Evolutionary conservation across 1,284 basidiomycete species (phyloP), one percentile per base, ranked within the genome.

Genomic region (Ustilago trichophora): DNA sequence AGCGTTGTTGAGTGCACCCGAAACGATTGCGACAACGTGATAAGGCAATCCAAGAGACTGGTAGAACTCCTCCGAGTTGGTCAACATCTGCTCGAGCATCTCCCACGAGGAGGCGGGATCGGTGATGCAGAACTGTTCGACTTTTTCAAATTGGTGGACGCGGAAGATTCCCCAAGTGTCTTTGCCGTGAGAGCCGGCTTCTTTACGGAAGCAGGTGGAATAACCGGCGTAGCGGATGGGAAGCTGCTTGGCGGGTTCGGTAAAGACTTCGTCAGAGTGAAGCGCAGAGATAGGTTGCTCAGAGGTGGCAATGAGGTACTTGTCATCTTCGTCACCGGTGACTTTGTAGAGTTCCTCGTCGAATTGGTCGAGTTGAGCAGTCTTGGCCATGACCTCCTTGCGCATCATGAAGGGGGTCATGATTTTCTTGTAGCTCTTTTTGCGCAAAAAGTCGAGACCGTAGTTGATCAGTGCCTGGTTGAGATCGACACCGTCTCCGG

Each of bases 81-180:
- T 87, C 38, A 98, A 82, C 95, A 98, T 98, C 66, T 85, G 84
- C 66, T 98, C 91, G 76, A 98, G 91, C 88, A 90, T 90, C 79
- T 89, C 90, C 89, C 94, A 94, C 79, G 93, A 96, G 21, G 72
- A 72, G n/a, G 77, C 77, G 3, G 96, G 94, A 49, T 93, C 90
- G 19, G 94, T 97, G 74, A 99, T 87, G 84, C 91, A 90, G 84
- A 98, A 98, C 82, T 87, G 87, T 82, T 99, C 96, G 47, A 99
- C 87, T 85, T 99, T 99, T 84, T 99, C 96, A 76, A 99, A 99
- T 83, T 99, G 96, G 83, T 99, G 96, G 46, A 98, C 94, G 31
- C 96, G 91, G 88, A 98, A 98, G 83, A 98, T 97, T 57, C 95
- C 96, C 93, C 95, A 98, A 84, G 96, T 98, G 79, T 99, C 96